Evolutionary conservation across 2,329 filamentous ascomycete genomes (phyloP).

Genomic region (Colletotrichum sublineola): DNA sequence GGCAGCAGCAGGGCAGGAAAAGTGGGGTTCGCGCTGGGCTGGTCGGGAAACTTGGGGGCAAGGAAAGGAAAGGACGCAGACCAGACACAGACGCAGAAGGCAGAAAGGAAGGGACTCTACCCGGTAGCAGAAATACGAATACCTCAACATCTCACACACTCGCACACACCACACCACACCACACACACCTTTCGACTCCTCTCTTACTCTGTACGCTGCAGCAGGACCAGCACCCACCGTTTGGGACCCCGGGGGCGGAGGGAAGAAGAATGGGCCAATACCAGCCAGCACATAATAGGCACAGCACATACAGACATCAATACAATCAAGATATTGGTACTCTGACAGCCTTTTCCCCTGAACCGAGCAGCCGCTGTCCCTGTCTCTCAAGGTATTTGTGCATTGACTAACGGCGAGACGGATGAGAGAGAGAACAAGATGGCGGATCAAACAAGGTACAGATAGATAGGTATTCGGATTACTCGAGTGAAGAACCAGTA

Average conservation of each 20-base stretch:
- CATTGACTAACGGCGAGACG: background rate
- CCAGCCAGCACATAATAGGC: background rate
- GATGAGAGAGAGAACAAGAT: background rate
- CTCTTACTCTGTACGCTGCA: background rate
- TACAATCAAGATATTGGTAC: background rate
- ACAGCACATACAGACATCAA: background rate
- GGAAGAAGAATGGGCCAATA: background rate
- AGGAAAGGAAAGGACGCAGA: background rate
- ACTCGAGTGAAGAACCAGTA: background rate
- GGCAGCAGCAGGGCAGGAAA: slow-evolving; percentile 3
- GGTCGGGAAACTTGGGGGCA: background rate
- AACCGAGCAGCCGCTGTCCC: background rate
- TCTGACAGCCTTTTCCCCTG: background rate
- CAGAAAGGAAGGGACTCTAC: background rate
- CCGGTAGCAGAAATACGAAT: slow-evolving; percentile 11
- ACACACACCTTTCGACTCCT: too few species aligned
- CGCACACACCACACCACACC: too few species aligned
- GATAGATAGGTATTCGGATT: background rate
- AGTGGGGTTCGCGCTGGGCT: slow-evolving; percentile 1
- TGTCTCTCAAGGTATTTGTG: background rate
- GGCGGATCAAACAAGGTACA: too few species aligned
- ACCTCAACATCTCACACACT: slow-evolving; percentile 1
- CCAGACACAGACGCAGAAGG: background rate
- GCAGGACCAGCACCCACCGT: slow-evolving; percentile 6
- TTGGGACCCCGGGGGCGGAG: background rate